Base-by-base conservation (phyloP, 768 basidiomycete species). In the Hypholoma sublateritium region DNA sequence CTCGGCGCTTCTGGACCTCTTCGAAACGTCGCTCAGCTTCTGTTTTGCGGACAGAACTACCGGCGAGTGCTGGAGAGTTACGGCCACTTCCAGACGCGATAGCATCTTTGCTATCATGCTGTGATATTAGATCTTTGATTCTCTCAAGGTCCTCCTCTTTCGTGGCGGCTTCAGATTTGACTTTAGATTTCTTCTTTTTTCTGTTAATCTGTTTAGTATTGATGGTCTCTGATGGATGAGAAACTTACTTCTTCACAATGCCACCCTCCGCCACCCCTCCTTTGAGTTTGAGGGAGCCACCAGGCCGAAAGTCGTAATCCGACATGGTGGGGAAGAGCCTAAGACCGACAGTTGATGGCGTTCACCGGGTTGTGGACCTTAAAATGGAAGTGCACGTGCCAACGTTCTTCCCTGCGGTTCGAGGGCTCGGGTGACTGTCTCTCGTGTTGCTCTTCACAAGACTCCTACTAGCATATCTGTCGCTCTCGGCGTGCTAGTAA, bases 261-360 rank as follows among this genome's bases (percentile, higher is more conserved):
- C 90, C 89, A 55, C 89, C 91, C 62, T 90, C 91, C 24, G 78
- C 77, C 34, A 88, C 87, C 35, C 82, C 85, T n/a, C 89, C 85
- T 76, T 94, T 95, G 67, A 95, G 81, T 72, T 93, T 95, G 70
- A 95, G 88, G 62, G 91, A 86, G 68, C 93, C 93, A 47, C 91
- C 89, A 54, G 91, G 87, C 70, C 86, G 86, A 73, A 89, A 79
- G 75, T 89, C 85, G 73, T 95, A 95, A 72, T 90, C 91, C 56
- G 88, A 86, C 89, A 93, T 93, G 73, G 62, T 55, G 68, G 57
- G 54, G 49, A 53, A 63, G 62, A 55, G 46, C 41, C 63, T 67
- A 62, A 55, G 57, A 55, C 45, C 50, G 37, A 46, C 48, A 41
- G 19, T 22, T 46, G 32, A 35, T 46, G 47, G 49, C 62, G 50